Evolutionary conservation across 2,329 filamentous ascomycete genomes (phyloP), one percentile per base, ranked within the genome.

Genomic region (Alternaria viburni): DNA sequence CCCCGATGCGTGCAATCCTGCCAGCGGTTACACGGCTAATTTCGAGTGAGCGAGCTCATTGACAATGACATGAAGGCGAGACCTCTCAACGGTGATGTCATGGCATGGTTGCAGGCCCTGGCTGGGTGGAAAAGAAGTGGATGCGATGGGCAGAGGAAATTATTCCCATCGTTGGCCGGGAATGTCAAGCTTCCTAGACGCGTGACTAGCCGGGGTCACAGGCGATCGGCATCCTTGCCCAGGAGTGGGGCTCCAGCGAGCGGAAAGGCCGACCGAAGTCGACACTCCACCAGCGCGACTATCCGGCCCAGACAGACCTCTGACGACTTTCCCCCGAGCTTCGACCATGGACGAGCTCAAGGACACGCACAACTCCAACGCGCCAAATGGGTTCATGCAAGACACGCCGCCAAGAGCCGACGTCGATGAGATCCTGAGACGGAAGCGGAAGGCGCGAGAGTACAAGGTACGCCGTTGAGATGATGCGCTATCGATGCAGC

Each of bases 391-490:
- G 28, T 75, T 70, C 41, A 69, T 77, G 59, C 74, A 73, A 26
- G 76, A 79, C 47, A 73, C 77, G 25, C 82, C 81, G 47, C 81
- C 81, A 56, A 80, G 82, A 56, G 75, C 79, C 55, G 83, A 84
- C 57, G 83, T 85, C 60, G 83, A 85, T 73, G 82, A 84, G 67
- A 83, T 84, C 43, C 68, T 85, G 69, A 77, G 83, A 21, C 77
- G 83, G 69, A 85, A 85, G 75, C 77, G 83, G 49, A 85, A 85
- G 69, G 83, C 83, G 49, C 76, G 83, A 28, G 83, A 85, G 74
- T 84, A 85, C 77, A 85, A 85, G 77, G 78, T 79, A 71, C 62
- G 76, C 56, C 41, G 51, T 49, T n/a, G 28, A n/a, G 28, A 15
- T 62, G 55, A 58, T 54, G 62, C 51, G 54, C 51, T n/a, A 21